phyloP scores from a whole-genome alignment of 2,329 filamentous ascomycete genomes.

The Aspergillus felis region DNA sequence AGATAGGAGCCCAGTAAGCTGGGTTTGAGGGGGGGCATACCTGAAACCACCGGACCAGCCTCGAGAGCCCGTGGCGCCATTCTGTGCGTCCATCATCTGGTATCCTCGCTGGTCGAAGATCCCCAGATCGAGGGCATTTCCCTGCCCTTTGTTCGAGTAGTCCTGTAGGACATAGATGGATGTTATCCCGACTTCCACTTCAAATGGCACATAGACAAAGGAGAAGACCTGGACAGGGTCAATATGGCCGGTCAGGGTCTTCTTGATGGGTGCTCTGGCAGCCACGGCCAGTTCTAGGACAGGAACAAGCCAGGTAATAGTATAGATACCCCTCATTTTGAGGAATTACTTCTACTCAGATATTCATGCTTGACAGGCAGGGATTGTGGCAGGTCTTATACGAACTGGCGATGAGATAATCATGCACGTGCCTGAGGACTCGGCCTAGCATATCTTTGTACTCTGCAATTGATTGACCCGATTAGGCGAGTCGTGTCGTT shows the following conservation, averaged over 20 bases:
- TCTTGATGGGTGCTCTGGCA: conserved; percentile 4
- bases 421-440: background rate
- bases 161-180: background rate
- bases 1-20: too few species aligned
- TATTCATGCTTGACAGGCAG: background rate
- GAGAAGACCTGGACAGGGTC: conserved; percentile 15
- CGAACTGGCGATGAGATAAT: background rate
- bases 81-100: background rate
- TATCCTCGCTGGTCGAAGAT: background rate
- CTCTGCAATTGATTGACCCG: too few species aligned
- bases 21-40: too few species aligned
- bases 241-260: conserved; percentile 8
- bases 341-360: background rate
- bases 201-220: conserved; percentile 16
- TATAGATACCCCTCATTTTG: background rate
- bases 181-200: background rate
- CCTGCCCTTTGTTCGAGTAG: background rate
- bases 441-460: background rate
- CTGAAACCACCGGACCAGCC: background rate
- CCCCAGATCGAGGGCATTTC: background rate
- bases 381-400: background rate
- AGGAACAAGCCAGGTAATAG: background rate
- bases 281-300: background rate
- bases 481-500: too few species aligned
- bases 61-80: background rate